Conservation (phyloP, 208 protist genomes). For the Giardia muris region DNA sequence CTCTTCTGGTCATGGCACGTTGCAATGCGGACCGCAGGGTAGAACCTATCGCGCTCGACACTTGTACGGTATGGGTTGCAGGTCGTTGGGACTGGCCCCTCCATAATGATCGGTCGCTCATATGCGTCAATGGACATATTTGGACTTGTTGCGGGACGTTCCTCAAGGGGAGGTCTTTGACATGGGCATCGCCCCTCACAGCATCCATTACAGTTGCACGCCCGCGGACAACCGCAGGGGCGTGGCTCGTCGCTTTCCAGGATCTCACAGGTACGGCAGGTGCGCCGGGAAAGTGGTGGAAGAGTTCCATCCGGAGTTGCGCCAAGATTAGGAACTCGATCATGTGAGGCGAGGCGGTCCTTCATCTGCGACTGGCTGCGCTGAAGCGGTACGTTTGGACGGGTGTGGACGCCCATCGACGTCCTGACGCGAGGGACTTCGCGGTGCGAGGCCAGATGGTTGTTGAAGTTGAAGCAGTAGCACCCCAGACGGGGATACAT, state of each 20-base stretch:
- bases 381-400: neutral
- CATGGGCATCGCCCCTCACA: neutral
- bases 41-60: neutral
- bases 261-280: neutral
- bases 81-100: neutral
- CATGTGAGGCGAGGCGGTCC: neutral
- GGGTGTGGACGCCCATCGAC: neutral
- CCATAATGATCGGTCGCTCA: neutral
- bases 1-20: neutral
- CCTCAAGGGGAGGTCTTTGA: no score
- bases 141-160: neutral
- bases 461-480: neutral
- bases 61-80: neutral
- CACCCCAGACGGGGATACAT: neutral
- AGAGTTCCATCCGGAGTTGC: neutral
- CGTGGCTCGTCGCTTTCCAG: neutral
- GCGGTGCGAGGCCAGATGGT: neutral
- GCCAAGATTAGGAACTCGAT: no score
- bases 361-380: neutral
- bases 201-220: neutral
- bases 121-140: no score
- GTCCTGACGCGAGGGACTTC: neutral
- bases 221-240: neutral
- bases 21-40: neutral
- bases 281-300: neutral